These are phyloP conservation scores for Imleria badia DNA, from an alignment of 768 basidiomycete species.

Conservation along the genomic window DNA sequence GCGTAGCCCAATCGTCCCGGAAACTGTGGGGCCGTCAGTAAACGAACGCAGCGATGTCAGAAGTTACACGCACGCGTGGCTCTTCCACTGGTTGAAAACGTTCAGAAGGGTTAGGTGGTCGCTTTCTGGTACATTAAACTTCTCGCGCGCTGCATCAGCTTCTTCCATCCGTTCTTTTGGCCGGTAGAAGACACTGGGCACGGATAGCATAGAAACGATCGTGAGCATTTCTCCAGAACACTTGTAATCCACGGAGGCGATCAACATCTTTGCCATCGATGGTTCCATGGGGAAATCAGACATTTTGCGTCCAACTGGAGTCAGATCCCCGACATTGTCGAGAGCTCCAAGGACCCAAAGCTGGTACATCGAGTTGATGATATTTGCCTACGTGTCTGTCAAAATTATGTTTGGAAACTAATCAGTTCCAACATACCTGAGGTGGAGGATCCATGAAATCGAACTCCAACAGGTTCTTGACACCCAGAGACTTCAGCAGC, in stretches of 20 bases:
- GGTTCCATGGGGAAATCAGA: conserved; percentile 99
- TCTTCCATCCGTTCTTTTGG: conserved; percentile 98
- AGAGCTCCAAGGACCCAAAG: conserved; percentile 98
- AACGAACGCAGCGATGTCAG: not conserved
- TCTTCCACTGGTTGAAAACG: conserved; percentile 98
- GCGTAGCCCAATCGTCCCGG: conserved; percentile 92
- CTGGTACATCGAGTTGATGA: conserved; percentile 99
- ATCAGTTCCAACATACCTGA: conserved; percentile 52
- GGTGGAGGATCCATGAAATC: conserved; percentile 99
- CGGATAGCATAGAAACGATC: conserved; percentile 98
- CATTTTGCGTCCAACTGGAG: conserved; percentile 92
- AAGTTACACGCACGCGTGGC: conserved; percentile 66
- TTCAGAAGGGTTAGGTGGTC: conserved; percentile 95
- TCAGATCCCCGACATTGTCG: conserved; percentile 97
- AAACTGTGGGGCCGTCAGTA: conserved; percentile 47
- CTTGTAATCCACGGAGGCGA: conserved; percentile 82
- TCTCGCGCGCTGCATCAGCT: conserved; percentile 94
- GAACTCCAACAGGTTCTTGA: conserved; percentile 96
- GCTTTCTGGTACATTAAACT: conserved; percentile 98
- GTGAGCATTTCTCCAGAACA: conserved; percentile 97
- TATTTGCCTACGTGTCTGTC: conserved; percentile 67
- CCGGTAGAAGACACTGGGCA: conserved; percentile 96
- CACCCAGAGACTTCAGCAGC: conserved; percentile 91
- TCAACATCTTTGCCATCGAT: conserved; percentile 98
- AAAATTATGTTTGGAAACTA: not conserved